Conservation (phyloP, 2,329 filamentous ascomycete species). For the Cercospora sp. region DNA sequence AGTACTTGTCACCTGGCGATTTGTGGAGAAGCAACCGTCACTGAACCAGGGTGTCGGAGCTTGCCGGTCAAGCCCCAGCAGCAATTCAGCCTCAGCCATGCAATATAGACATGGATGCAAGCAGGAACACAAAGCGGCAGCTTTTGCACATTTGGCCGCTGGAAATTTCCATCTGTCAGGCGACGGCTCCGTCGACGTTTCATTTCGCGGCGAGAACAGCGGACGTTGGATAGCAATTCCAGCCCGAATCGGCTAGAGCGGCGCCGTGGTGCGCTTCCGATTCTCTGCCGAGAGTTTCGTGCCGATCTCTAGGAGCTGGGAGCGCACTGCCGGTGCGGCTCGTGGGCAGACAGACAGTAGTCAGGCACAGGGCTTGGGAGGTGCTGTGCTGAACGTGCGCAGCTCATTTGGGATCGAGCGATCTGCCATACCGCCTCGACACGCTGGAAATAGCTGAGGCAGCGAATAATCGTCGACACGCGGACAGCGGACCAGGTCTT, state of each 20-base stretch:
- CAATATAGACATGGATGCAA: neutral
- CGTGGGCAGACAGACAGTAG: constrained; percentile 4
- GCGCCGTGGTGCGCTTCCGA: neutral
- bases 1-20: neutral
- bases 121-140: neutral
- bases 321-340: constrained; percentile 4
- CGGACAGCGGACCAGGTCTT: neutral
- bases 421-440: neutral
- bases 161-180: neutral
- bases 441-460: neutral
- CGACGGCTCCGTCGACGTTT: neutral
- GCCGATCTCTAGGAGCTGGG: constrained; percentile 7
- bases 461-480: neutral
- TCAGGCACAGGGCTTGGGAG: neutral
- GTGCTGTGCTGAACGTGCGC: neutral
- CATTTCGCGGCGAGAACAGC: neutral
- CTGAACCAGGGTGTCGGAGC: neutral
- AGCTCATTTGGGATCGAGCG: neutral
- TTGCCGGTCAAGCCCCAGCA: neutral
- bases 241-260: neutral
- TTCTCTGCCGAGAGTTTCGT: constrained; percentile 2
- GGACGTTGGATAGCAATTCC: neutral
- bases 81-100: neutral
- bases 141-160: neutral
- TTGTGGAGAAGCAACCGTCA: neutral